Evolutionary conservation across 108 stramenopile genomes (phyloP), one percentile per base, ranked within the genome.

Genomic region (Tribonema minus): DNA sequence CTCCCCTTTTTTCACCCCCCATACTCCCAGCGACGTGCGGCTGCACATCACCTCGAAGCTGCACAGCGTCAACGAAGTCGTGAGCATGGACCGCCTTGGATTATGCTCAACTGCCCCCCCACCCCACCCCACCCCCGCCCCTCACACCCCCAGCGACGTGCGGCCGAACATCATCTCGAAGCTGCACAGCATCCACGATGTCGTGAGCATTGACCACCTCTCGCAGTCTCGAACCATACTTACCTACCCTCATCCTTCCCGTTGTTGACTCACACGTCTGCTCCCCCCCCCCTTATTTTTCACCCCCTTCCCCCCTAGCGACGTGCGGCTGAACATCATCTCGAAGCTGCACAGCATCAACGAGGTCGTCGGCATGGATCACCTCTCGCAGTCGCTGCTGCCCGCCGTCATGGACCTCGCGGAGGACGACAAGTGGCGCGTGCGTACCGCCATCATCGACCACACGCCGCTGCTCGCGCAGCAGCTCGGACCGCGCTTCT

Each of bases 341-440:
- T 91, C 94, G 20, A 91, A 90, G 20, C 86, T 99, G 29, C 85
- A 89, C n/a, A 81, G 92, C 23, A 73, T 99, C 68, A 94, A 95
- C 87, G 90, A 92, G 73, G 95, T 96, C 3, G 91, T 97, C 70
- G 98, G 96, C 1, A 91, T 93, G 4, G 93, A 96, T 69, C 81
- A 95, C 37, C 82, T 99, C 39, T 85, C 90, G n/a, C 92, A 96
- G 81, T 91, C 93, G 25, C 81, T 99, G 12, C 75, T 97, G 32
- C 98, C 98, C 2, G 98, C 96, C 29, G 93, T 99, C 87, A 71
- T 96, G 32, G 93, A 95, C 72, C 84, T 99, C 54, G 94, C 96
- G 7, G 91, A 95, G 81, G 95, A 96, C 86, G 89, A 91, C 60
- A 94, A 95, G 83, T 98, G 97, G 97, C 85, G 95, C 67, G 94